Evolutionary conservation across 768 basidiomycete species (phyloP).

Genomic region (Nidularia pulvinata): DNA sequence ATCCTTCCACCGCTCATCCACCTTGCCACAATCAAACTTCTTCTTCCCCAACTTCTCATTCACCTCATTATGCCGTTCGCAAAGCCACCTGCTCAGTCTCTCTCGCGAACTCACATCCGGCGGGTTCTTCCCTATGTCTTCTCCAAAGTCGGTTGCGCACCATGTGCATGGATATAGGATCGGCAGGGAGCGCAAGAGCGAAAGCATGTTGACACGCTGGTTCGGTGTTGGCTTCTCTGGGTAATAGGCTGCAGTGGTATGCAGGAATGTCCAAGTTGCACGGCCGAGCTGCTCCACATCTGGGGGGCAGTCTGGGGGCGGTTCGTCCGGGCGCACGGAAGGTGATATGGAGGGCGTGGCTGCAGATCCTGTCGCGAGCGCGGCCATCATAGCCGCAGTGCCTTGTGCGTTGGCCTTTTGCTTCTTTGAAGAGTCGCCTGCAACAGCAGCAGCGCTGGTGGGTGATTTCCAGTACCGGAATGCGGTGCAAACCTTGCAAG

Average conservation of each 20-base stretch:
- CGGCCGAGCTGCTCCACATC: constrained; percentile 89
- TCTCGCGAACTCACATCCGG: constrained; percentile 78
- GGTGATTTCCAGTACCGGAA: constrained; percentile 70
- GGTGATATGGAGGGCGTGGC: constrained; percentile 7
- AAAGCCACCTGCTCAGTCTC: constrained; percentile 82
- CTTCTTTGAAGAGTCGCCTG: not conserved
- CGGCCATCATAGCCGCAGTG: constrained; percentile 9
- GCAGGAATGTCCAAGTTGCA: constrained; percentile 97
- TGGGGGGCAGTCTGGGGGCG: constrained; percentile 77
- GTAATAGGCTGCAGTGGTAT: constrained; percentile 95
- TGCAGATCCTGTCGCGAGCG: constrained; percentile 20
- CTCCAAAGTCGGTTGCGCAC: constrained; percentile 84
- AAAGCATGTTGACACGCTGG: constrained; percentile 85
- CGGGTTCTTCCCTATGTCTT: constrained; percentile 62
- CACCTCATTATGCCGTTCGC: constrained; percentile 91
- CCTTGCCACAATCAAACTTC: constrained; percentile 77
- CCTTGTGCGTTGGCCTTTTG: not conserved
- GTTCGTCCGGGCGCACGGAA: constrained; percentile 27
- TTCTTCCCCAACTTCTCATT: constrained; percentile 86
- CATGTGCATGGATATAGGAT: constrained; percentile 85
- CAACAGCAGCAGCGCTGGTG: constrained; percentile 24
- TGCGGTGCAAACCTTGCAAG: constrained; percentile 90
- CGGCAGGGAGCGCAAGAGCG: constrained; percentile 76
- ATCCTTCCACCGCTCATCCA: constrained; percentile 91
- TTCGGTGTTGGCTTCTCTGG: constrained; percentile 75